Conservation (phyloP, 2,329 filamentous ascomycete species). For the Cladosporium sp. region DNA sequence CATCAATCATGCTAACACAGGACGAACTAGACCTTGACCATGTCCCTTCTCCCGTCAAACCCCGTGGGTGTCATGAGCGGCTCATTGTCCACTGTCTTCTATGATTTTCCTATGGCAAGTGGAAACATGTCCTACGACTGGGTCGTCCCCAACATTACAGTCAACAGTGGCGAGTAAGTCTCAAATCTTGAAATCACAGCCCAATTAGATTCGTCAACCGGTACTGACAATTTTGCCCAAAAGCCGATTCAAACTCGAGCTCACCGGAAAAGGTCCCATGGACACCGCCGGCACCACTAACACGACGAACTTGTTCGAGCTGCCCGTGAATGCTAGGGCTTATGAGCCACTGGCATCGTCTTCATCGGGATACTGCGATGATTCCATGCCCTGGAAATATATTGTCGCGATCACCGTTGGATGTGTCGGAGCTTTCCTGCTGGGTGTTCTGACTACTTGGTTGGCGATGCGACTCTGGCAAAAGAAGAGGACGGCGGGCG, state of each 20-base stretch:
- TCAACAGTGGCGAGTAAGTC: background rate
- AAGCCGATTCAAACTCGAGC: background rate
- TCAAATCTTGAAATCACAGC: background rate
- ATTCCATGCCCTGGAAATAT: background rate
- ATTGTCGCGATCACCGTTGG: background rate
- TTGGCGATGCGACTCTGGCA: slow-evolving; percentile 2
- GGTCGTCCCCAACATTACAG: background rate
- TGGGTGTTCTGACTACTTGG: background rate
- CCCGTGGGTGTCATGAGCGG: background rate
- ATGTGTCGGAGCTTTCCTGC: background rate
- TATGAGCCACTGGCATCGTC: background rate
- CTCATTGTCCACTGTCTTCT: background rate
- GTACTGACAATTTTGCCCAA: background rate
- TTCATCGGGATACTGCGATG: background rate
- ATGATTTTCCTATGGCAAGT: background rate
- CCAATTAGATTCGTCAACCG: background rate
- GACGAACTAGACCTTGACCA: background rate
- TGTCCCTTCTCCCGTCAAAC: background rate
- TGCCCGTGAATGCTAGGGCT: background rate
- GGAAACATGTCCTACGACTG: slow-evolving; percentile 8
- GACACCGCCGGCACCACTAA: background rate
- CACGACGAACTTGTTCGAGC: background rate
- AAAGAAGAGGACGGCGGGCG: background rate
- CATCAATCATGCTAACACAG: background rate
- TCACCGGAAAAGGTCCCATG: background rate